These are phyloP conservation scores for Chaetomiaceae sp. DNA, from an alignment of 2,329 filamentous ascomycete genomes.

Conservation along the genomic window DNA sequence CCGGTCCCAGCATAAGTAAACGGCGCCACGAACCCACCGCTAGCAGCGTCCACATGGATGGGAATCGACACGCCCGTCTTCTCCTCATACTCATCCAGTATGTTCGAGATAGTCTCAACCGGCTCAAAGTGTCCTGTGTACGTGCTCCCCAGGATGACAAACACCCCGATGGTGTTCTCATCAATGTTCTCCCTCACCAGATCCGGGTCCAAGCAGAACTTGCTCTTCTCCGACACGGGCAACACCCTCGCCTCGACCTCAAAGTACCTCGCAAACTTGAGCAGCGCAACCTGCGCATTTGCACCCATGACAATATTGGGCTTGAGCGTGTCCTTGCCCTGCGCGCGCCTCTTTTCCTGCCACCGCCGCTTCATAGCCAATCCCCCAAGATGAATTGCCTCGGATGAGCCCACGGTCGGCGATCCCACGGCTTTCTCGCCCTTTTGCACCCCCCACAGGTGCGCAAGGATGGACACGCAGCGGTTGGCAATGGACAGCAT, in stretches of 20 bases:
- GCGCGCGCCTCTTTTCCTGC: conserved; percentile 58
- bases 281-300: conserved; percentile 67
- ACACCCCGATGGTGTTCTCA: conserved; percentile 74
- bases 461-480: conserved; percentile 63
- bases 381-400: conserved; percentile 66
- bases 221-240: conserved; percentile 57
- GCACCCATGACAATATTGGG: conserved; percentile 73
- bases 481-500: conserved; percentile 58
- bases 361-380: conserved; percentile 72
- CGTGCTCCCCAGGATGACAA: conserved; percentile 66
- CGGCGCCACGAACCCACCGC: conserved; percentile 58
- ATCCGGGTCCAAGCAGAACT: conserved; percentile 59
- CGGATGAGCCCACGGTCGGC: conserved; percentile 66
- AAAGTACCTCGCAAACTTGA: conserved; percentile 71
- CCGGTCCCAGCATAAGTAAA: conserved; percentile 54
- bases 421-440: conserved; percentile 62
- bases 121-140: conserved; percentile 73
- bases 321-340: conserved; percentile 58
- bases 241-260: conserved; percentile 65
- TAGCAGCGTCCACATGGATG: conserved; percentile 62
- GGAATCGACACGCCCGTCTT: conserved; percentile 61
- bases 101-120: conserved; percentile 61
- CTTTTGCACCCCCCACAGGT: conserved; percentile 60
- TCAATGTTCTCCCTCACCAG: conserved; percentile 64
- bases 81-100: conserved; percentile 59